Evolutionary conservation across 2,329 filamentous ascomycete genomes (phyloP).

Genomic region (Ophiocordyceps sinensis): DNA sequence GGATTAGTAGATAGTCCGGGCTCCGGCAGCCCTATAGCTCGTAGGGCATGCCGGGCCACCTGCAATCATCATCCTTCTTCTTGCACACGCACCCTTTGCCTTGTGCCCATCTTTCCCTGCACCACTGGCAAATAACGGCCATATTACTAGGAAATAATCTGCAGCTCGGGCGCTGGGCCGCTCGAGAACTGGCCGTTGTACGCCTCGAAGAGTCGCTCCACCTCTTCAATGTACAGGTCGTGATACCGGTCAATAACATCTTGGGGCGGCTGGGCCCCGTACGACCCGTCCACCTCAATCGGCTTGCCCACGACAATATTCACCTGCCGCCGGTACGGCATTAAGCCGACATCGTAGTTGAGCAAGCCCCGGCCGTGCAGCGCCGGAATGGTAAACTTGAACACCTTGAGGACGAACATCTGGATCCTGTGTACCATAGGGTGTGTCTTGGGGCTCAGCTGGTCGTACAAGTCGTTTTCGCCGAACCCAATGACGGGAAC

Average conservation of each 20-base stretch:
- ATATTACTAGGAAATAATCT: constrained; percentile 37
- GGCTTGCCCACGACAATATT: constrained; percentile 83
- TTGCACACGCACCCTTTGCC: too few species aligned
- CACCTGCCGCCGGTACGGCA: constrained; percentile 80
- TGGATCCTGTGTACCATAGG: constrained; percentile 70
- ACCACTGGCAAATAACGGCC: neutral
- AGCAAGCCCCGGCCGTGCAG: constrained; percentile 87
- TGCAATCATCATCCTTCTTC: too few species aligned
- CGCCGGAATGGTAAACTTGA: constrained; percentile 86
- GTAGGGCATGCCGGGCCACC: too few species aligned
- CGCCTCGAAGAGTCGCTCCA: constrained; percentile 57
- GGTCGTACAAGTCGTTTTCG: constrained; percentile 92
- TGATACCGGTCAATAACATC: constrained; percentile 73
- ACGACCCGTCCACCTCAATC: constrained; percentile 50
- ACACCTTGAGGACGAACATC: constrained; percentile 66
- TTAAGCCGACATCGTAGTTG: constrained; percentile 93
- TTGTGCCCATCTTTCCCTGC: too few species aligned
- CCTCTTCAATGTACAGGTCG: constrained; percentile 59
- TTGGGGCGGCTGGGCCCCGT: constrained; percentile 47
- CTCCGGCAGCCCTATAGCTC: too few species aligned
- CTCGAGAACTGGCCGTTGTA: constrained; percentile 65
- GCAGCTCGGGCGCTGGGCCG: constrained; percentile 47
- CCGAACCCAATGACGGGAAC: constrained; percentile 88
- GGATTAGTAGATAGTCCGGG: too few species aligned
- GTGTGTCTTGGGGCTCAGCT: constrained; percentile 63